A percentile compares a stretch with the other conserved stretches of the same genome.
These are phyloP conservation scores for Lasiosphaeris hirsuta DNA, from an alignment of 495 filamentous ascomycete species.

Conservation along the genomic window DNA sequence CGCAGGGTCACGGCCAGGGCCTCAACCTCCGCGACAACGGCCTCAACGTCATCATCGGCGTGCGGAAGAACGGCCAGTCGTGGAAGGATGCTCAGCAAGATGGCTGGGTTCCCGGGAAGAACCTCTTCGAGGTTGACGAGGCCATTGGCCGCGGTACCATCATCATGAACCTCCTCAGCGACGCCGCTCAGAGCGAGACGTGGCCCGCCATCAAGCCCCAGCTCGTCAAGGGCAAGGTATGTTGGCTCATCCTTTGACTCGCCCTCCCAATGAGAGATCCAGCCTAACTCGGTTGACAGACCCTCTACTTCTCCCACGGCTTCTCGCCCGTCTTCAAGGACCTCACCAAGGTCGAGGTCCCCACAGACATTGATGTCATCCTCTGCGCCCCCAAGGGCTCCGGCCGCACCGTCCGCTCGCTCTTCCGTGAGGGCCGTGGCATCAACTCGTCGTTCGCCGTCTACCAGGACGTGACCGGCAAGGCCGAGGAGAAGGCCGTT, in stretches of 20 bases:
- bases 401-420: constrained; percentile 93
- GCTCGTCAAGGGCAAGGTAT: constrained; percentile 93
- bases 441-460: constrained; percentile 99
- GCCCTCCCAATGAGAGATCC: not conserved
- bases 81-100: constrained; percentile 97
- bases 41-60: constrained; percentile 96
- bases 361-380: constrained; percentile 94
- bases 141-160: constrained; percentile 92
- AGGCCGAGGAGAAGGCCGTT: constrained; percentile 97
- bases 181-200: constrained; percentile 96
- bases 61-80: constrained; percentile 94
- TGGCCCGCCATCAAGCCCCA: constrained; percentile 98
- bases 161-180: constrained; percentile 97
- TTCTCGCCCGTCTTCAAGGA: constrained; percentile 99
- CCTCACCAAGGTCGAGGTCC: constrained; percentile 97
- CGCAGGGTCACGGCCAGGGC: constrained; percentile 96
- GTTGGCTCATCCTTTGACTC: constrained; percentile 14
- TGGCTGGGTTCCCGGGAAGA: constrained; percentile 96
- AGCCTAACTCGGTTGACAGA: constrained; percentile 46
- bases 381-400: constrained; percentile 98
- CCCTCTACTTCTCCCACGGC: constrained; percentile 99
- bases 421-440: constrained; percentile 96
- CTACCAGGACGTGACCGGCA: constrained; percentile 96
- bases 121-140: constrained; percentile 95
- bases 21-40: constrained; percentile 99